These are phyloP conservation scores for Tylopilus sp. DNA, from an alignment of 1,284 basidiomycete genomes.

Conservation along the genomic window DNA sequence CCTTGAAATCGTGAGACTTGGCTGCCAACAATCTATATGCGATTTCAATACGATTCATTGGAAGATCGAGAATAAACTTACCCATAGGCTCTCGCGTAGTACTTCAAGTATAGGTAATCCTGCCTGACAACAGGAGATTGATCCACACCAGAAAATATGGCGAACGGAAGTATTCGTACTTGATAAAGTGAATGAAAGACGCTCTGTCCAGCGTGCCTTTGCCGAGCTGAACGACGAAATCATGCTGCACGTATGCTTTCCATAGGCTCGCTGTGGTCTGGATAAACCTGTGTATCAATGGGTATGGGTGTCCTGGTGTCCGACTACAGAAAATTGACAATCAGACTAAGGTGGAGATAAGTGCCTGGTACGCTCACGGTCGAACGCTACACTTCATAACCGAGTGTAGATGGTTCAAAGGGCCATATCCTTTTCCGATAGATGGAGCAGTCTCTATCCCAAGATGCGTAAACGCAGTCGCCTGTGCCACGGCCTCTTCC, in stretches of 20 bases:
- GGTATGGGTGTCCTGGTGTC: constrained; percentile 71
- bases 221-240: constrained; percentile 84
- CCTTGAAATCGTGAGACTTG: constrained; percentile 76
- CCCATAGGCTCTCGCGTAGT: constrained; percentile 83
- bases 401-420: constrained; percentile 88
- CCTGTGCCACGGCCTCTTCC: constrained; percentile 66
- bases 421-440: constrained; percentile 86
- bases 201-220: constrained; percentile 73
- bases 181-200: constrained; percentile 89
- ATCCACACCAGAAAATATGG: background rate
- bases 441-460: constrained; percentile 81
- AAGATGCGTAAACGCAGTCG: constrained; percentile 79
- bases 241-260: constrained; percentile 85
- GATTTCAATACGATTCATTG: background rate
- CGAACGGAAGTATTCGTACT: constrained; percentile 52
- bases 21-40: constrained; percentile 74
- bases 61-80: constrained; percentile 42
- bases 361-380: constrained; percentile 55
- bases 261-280: constrained; percentile 66
- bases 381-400: constrained; percentile 65
- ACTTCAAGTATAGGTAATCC: constrained; percentile 82
- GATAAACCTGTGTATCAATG: constrained; percentile 78
- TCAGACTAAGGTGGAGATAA: background rate
- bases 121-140: constrained; percentile 57
- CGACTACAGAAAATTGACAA: constrained; percentile 53